Evolutionary conservation across 495 filamentous ascomycete species (phyloP).

Genomic region (Letharia lupina): DNA sequence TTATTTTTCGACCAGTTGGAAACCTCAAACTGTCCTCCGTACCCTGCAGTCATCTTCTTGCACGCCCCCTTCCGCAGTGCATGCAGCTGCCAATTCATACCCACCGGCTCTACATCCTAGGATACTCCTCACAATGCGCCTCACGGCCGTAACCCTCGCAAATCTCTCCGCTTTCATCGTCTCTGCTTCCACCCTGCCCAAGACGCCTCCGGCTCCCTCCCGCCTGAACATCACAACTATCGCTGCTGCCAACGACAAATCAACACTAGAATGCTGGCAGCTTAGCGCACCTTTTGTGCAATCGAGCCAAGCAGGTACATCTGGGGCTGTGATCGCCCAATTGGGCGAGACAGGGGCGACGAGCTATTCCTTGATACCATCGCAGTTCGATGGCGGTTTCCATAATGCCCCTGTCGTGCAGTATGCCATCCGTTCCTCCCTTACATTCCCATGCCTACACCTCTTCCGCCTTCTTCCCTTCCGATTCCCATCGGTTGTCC

Average conservation of each 20-base stretch:
- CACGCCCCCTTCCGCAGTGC: neutral
- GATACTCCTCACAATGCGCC: slow-evolving; percentile 1
- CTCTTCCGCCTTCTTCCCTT: neutral
- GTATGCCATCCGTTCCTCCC: slow-evolving; percentile 30
- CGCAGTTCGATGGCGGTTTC: slow-evolving; percentile 40
- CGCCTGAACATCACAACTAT: slow-evolving; percentile 39
- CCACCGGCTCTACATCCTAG: neutral
- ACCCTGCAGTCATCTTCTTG: neutral
- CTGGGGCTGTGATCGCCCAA: slow-evolving; percentile 31
- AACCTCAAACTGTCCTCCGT: neutral
- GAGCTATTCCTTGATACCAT: slow-evolving; percentile 37
- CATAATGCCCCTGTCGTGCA: slow-evolving; percentile 46
- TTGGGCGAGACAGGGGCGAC: slow-evolving; percentile 34
- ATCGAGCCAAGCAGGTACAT: slow-evolving; percentile 37
- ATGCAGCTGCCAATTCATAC: neutral
- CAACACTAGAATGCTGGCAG: slow-evolving; percentile 49
- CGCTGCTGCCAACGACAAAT: slow-evolving; percentile 31
- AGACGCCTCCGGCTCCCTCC: slow-evolving; percentile 20
- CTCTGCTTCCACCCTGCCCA: slow-evolving; percentile 19
- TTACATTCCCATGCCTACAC: neutral
- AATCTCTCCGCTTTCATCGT: slow-evolving; percentile 25
- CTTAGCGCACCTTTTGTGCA: slow-evolving; percentile 35
- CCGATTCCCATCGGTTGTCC: neutral
- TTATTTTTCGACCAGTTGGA: too few relatives aligned
- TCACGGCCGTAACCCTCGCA: slow-evolving; percentile 1